Percentiles rank a stretch among this genome's conserved stretches.
Evolutionary conservation across 495 filamentous ascomycete species (phyloP).

Genomic region (Daldinia grandis): DNA sequence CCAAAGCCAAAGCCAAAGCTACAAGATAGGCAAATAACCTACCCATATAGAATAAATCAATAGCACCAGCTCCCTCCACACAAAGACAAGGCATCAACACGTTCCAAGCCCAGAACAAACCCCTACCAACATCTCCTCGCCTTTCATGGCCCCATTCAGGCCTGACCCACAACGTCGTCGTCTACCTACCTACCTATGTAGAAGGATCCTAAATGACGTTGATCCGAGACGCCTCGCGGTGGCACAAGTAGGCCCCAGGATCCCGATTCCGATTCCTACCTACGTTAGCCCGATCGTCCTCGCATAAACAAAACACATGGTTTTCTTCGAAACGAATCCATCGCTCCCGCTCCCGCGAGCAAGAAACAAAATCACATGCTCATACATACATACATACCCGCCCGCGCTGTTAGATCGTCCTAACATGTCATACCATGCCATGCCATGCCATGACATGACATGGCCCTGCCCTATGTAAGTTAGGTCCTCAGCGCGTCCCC

Average conservation of each 20-base stretch:
- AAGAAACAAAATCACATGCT: neutral
- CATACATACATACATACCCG: neutral
- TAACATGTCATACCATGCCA: neutral
- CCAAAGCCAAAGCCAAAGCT: neutral
- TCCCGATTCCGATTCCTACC: neutral
- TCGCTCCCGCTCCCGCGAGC: neutral
- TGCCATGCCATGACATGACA: neutral
- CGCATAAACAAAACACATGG: conserved; percentile 2
- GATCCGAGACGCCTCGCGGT: neutral
- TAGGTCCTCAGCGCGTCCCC: neutral
- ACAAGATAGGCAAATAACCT: neutral
- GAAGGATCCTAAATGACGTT: neutral
- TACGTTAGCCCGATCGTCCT: neutral
- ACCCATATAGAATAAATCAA: neutral
- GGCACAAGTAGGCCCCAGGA: neutral
- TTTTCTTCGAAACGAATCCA: conserved; percentile 1
- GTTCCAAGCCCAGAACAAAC: neutral
- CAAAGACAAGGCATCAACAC: neutral
- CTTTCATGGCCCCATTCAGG: neutral
- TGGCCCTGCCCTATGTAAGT: neutral
- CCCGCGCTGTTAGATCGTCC: neutral
- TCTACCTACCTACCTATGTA: no score
- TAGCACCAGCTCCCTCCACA: neutral
- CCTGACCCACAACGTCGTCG: neutral
- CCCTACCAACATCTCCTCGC: neutral